Conservation (phyloP, 75 land plant species). For the Pinus taeda region DNA sequence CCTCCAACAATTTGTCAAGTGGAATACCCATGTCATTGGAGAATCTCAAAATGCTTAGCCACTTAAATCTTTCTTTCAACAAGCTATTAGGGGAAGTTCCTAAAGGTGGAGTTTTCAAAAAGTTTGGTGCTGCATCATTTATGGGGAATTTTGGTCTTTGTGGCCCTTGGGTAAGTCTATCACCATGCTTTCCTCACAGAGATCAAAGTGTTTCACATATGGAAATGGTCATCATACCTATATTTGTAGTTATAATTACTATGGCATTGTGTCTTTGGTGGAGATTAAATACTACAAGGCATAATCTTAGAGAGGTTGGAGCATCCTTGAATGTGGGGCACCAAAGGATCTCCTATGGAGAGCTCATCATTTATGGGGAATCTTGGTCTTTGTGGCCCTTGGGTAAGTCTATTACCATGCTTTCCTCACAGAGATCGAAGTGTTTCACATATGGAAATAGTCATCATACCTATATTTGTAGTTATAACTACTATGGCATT, state of each 20-base stretch:
- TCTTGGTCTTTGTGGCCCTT: too few species aligned
- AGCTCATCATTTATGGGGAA: too few species aligned
- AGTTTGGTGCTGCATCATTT: background rate
- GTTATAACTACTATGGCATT: too few species aligned
- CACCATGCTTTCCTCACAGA: slow-evolving; percentile 2
- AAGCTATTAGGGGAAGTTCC: slow-evolving; percentile 15
- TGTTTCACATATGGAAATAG: too few species aligned
- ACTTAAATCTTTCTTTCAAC: slow-evolving; percentile 34
- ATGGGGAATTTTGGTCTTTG: slow-evolving; percentile 16
- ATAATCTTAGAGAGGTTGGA: background rate
- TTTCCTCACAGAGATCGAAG: too few species aligned
- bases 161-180: background rate
- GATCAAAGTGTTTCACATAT: background rate
- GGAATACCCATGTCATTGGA: slow-evolving; percentile 26
- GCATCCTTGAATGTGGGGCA: background rate
- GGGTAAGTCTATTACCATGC: too few species aligned
- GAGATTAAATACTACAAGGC: background rate
- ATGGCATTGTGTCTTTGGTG: background rate
- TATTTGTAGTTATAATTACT: background rate
- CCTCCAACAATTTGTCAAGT: slow-evolving; percentile 30
- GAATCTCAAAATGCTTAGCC: slow-evolving; percentile 12
- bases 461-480: too few species aligned
- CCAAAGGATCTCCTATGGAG: background rate
- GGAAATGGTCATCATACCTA: background rate
- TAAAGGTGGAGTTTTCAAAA: slow-evolving; percentile 13